These are phyloP conservation scores for Funneliformis caledonium DNA, from an alignment of 371 early-diverging fungal genomes.

Conservation along the genomic window DNA sequence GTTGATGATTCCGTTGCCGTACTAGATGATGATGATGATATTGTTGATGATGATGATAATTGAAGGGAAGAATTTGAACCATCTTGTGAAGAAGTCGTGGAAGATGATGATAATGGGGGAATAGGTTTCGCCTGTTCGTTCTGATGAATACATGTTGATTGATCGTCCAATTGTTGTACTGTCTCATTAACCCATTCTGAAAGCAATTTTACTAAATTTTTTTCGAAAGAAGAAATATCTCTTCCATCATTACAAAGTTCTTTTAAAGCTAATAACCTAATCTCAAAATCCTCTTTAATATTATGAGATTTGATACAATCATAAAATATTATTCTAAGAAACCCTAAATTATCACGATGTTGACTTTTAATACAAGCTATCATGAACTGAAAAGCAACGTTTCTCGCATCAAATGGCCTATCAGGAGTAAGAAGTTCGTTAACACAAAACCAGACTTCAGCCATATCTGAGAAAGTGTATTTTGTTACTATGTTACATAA, in stretches of 20 bases:
- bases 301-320: constrained; percentile 57
- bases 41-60: constrained; percentile 43
- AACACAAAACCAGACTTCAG: constrained; percentile 64
- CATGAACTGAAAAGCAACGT: constrained; percentile 66
- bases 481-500: constrained; percentile 45
- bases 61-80: constrained; percentile 40
- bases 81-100: constrained; percentile 43
- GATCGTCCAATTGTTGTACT: constrained; percentile 47
- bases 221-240: constrained; percentile 74
- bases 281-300: constrained; percentile 63
- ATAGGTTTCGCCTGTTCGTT: constrained; percentile 20
- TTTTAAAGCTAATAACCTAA: constrained; percentile 60
- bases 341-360: constrained; percentile 62
- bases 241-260: constrained; percentile 72
- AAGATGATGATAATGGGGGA: constrained; percentile 43
- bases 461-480: constrained; percentile 64
- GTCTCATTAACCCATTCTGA: constrained; percentile 61
- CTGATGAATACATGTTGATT: not conserved
- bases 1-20: constrained; percentile 42
- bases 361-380: constrained; percentile 66
- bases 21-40: constrained; percentile 43
- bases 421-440: constrained; percentile 53
- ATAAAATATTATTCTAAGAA: constrained; percentile 68
- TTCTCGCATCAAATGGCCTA: constrained; percentile 61
- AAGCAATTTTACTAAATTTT: constrained; percentile 63